Percentiles rank a stretch among this genome's conserved stretches.
These are phyloP conservation scores for Trichoderma sp. DNA, from an alignment of 2,329 filamentous ascomycete species.

Conservation along the genomic window DNA sequence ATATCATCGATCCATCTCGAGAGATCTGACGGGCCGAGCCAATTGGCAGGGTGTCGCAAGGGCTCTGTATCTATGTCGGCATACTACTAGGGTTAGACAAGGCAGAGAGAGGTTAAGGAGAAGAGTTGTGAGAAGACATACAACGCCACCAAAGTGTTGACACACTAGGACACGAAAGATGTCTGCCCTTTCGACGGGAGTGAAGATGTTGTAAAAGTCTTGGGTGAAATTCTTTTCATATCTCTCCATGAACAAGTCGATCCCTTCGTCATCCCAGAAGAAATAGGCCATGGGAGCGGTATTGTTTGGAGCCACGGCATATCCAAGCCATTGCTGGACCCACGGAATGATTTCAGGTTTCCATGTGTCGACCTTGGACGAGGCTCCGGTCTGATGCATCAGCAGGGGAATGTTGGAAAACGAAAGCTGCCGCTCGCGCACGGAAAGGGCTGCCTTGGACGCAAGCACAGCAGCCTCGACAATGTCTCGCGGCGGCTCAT, in stretches of 20 bases:
- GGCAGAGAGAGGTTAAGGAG: not conserved
- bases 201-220: conserved; percentile 28
- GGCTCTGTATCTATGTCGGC: conserved; percentile 33
- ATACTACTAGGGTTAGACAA: conserved; percentile 26
- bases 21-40: conserved; percentile 30
- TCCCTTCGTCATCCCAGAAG: conserved; percentile 31
- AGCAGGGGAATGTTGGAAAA: conserved; percentile 33
- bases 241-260: conserved; percentile 28
- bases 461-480: conserved; percentile 30
- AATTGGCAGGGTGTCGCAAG: conserved; percentile 29
- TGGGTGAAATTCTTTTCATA: conserved; percentile 27
- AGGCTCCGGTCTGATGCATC: conserved; percentile 31
- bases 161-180: conserved; percentile 31
- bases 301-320: conserved; percentile 20
- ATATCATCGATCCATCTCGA: conserved; percentile 29
- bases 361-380: conserved; percentile 27
- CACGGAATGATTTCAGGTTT: conserved; percentile 29
- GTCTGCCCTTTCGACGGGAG: conserved; percentile 31
- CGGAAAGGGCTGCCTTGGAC: conserved; percentile 26
- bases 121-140: conserved; percentile 25
- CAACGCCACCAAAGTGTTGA: conserved; percentile 32
- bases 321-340: conserved; percentile 31
- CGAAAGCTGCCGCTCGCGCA: conserved; percentile 26
- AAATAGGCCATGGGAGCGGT: conserved; percentile 31
- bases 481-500: conserved; percentile 28